Conservation (phyloP, 2,329 filamentous ascomycete species). For the Calonectria pseudoreteaudii region DNA sequence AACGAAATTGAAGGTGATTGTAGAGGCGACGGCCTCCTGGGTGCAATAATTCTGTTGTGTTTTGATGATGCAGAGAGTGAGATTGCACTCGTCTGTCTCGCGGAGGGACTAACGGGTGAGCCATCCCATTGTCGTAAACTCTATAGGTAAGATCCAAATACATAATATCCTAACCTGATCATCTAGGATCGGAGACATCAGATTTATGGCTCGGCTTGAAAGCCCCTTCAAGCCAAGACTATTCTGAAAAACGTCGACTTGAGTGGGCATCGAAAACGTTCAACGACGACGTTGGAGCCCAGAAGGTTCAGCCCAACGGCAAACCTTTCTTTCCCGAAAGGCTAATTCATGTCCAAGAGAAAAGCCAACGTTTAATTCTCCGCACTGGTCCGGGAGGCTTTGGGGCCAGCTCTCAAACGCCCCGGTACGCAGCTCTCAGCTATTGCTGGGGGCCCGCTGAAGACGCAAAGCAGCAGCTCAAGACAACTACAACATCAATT, state of each 20-base stretch:
- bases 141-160: neutral
- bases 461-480: neutral
- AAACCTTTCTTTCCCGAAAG: slow-evolving; percentile 2
- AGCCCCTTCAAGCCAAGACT: neutral
- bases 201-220: neutral
- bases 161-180: neutral
- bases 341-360: neutral
- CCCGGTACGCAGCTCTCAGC: neutral
- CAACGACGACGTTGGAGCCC: neutral
- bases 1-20: neutral
- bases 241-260: neutral
- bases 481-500: neutral
- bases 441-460: neutral
- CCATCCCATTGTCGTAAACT: neutral
- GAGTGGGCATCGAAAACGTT: neutral
- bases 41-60: neutral
- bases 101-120: neutral
- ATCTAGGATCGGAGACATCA: neutral
- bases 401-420: neutral
- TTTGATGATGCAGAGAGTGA: neutral
- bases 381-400: neutral
- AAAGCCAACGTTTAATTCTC: neutral
- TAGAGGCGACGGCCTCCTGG: neutral
- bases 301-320: neutral
- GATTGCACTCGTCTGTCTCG: neutral